A percentile compares a stretch with the other conserved stretches of the same genome.
Conservation (phyloP, 352 stramenopile genomes). For the Peronosclerospora sorghi region DNA sequence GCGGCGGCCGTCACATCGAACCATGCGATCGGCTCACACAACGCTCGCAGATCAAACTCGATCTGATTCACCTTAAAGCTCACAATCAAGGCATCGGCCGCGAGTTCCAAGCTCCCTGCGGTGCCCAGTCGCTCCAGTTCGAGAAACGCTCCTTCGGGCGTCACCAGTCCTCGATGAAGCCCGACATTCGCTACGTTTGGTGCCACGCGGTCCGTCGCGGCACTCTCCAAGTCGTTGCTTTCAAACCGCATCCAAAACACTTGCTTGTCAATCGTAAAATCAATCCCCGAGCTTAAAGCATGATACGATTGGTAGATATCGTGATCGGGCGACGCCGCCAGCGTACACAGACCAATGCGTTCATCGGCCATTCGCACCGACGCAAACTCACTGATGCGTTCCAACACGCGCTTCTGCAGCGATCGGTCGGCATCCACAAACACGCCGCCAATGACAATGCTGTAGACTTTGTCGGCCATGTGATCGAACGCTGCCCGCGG, state of each 20-base stretch:
- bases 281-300: slow-evolving; percentile 19
- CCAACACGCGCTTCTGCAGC: slow-evolving; percentile 17
- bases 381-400: slow-evolving; percentile 20
- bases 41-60: slow-evolving; percentile 35
- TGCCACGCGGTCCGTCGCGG: slow-evolving; percentile 7
- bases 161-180: slow-evolving; percentile 25
- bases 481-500: slow-evolving; percentile 12
- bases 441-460: slow-evolving; percentile 25
- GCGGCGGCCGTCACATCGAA: slow-evolving; percentile 24
- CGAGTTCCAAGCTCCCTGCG: slow-evolving; percentile 8
- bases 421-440: slow-evolving; percentile 13
- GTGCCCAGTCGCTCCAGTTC: slow-evolving; percentile 16
- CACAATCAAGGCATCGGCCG: slow-evolving; percentile 10
- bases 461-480: slow-evolving; percentile 30
- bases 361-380: slow-evolving; percentile 27
- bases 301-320: slow-evolving; percentile 31
- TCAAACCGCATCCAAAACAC: slow-evolving; percentile 45
- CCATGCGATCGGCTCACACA: slow-evolving; percentile 32
- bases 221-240: slow-evolving; percentile 27
- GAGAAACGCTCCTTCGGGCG: slow-evolving; percentile 18
- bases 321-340: slow-evolving; percentile 17
- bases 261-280: slow-evolving; percentile 20
- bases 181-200: slow-evolving; percentile 14
- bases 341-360: slow-evolving; percentile 34
- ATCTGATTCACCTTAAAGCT: slow-evolving; percentile 13